Evolutionary conservation across 2,329 filamentous ascomycete genomes (phyloP), one percentile per base, ranked within the genome.

Genomic region (Ophiostoma perfectum): DNA sequence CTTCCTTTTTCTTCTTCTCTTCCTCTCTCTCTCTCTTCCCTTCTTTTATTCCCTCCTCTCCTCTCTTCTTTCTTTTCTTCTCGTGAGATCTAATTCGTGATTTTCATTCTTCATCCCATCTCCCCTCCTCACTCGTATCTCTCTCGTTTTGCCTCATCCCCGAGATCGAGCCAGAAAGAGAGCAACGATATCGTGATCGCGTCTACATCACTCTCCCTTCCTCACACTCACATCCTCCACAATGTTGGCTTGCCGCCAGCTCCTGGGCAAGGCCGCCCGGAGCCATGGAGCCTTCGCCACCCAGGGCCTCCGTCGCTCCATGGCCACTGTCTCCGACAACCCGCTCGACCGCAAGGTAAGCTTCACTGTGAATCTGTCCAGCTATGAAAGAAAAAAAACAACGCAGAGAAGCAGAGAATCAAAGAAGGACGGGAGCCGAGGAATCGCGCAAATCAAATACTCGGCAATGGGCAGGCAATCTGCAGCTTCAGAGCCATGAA

Each of bases 281-380:
- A 81, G 82, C 81, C 84, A 88, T 76, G 82, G 81, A 78, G 75
- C 82, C 71, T 78, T 81, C 75, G 81, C 81, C 79, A 81, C 88
- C 84, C 80, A 88, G 76, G 82, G 85, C 78, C 79, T 88, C 76
- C 86, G 88, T 75, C 84, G 88, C 75, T 79, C 79, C 79, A 88
- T 97, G 84, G 94, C 94, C 73, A 96, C 93, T 75, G 90, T 93
- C 77, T 86, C 88, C 76, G 92, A 97, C 81, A 88, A 88, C 78
- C 88, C 92, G 75, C 89, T 99, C 74, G 91, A 93, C 83, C 89
- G 89, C 83, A 97, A 97, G 90, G 95, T 86, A 78, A 73, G 82
- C 74, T 66, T 67, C 11, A n/a, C 27, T 27, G 27, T 27, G 27
- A 27, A 27, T 27, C 27, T 2, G 27, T 27, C 27, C 27, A 27